Evolutionary conservation across 768 basidiomycete genomes (phyloP).

Genomic region (Tricholoma matsutake): DNA sequence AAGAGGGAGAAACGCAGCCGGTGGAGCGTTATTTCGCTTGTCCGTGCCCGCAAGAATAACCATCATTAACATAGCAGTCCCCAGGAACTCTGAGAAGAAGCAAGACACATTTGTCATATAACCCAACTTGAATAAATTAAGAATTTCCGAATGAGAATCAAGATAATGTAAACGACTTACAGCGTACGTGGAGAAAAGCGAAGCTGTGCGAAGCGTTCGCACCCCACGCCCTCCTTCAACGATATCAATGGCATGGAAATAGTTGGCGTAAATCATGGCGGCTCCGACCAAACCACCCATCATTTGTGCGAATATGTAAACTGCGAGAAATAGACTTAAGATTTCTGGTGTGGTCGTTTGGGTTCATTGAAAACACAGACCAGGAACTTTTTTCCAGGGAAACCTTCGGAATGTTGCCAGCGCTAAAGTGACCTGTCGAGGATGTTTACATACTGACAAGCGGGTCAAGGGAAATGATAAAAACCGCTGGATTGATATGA

Average conservation of each 20-base stretch:
- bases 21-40: conserved; percentile 46
- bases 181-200: conserved; percentile 59
- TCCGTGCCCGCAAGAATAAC: conserved; percentile 55
- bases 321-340: conserved; percentile 11
- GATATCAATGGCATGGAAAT: conserved; percentile 63
- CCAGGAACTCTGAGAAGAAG: conserved; percentile 56
- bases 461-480: conserved; percentile 1
- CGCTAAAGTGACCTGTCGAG: conserved; percentile 54
- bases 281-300: conserved; percentile 63
- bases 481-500: conserved; percentile 40
- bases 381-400: conserved; percentile 70
- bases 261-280: conserved; percentile 59
- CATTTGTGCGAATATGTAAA: conserved; percentile 59
- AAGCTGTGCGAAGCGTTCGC: conserved; percentile 53
- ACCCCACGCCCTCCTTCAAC: conserved; percentile 54
- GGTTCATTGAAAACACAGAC: conserved; percentile 11
- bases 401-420: conserved; percentile 63
- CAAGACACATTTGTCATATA: conserved; percentile 37
- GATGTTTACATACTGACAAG: conserved; percentile 3
- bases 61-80: conserved; percentile 54
- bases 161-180: conserved; percentile 33
- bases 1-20: conserved; percentile 51
- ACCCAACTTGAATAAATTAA: conserved; percentile 10
- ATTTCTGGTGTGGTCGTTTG: not conserved
- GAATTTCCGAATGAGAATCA: not conserved